Evolutionary conservation across 2,329 filamentous ascomycete genomes (phyloP).

Genomic region (Trichothecium sympodiale): DNA sequence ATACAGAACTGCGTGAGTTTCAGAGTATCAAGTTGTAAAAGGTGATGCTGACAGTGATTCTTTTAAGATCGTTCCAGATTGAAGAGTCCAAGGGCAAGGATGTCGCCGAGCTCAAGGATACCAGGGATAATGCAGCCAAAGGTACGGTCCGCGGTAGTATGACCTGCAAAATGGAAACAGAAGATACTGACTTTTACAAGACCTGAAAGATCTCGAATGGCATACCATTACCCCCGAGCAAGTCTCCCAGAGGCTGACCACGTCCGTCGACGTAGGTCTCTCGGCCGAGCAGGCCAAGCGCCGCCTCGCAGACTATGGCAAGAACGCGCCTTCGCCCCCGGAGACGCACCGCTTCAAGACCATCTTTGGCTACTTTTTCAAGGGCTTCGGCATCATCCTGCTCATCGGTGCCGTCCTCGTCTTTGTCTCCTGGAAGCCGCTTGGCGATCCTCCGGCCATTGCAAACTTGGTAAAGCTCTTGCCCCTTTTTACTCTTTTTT

Average conservation of each 20-base stretch:
- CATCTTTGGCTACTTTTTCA: constrained; percentile 61
- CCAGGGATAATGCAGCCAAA: constrained; percentile 32
- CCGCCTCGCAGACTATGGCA: constrained; percentile 49
- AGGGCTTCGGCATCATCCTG: constrained; percentile 64
- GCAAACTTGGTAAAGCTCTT: constrained; percentile 44
- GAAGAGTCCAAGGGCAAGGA: constrained; percentile 40
- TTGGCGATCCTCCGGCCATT: constrained; percentile 56
- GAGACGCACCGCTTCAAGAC: constrained; percentile 48
- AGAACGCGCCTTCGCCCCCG: constrained; percentile 55
- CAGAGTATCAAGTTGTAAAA: constrained; percentile 4
- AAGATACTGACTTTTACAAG: constrained; percentile 18
- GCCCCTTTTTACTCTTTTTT: no score
- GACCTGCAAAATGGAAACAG: neutral
- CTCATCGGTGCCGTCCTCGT: constrained; percentile 59
- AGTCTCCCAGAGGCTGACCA: constrained; percentile 46
- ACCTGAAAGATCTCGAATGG: constrained; percentile 56
- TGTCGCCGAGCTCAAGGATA: constrained; percentile 23
- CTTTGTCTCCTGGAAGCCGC: constrained; percentile 66
- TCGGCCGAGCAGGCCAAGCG: constrained; percentile 44
- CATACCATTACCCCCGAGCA: constrained; percentile 49
- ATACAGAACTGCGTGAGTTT: constrained; percentile 40
- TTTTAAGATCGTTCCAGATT: constrained; percentile 39
- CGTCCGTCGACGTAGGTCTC: constrained; percentile 46
- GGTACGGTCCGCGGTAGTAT: constrained; percentile 16
- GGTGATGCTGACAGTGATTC: neutral